Evolutionary conservation across 192 early-diverging fungal species (phyloP).

Genomic region (Coemansia sp.): DNA sequence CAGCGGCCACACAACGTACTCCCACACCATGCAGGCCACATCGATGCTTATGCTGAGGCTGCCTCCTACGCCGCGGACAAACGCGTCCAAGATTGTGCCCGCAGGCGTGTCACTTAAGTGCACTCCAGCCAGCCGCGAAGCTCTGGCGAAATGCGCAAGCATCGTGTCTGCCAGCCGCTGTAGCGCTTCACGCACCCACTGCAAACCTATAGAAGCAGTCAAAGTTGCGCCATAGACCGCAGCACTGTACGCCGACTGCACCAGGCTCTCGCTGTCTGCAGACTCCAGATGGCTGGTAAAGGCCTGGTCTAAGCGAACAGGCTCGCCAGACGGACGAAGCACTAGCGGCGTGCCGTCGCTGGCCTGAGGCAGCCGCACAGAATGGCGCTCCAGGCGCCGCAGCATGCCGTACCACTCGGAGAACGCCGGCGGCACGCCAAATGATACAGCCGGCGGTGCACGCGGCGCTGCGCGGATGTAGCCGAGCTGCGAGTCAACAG

Average conservation of each 20-base stretch:
- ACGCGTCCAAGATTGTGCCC: neutral
- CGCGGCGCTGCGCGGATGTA: neutral
- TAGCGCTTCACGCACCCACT: neutral
- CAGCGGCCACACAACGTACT: conserved; percentile 7
- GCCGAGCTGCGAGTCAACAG: conserved; percentile 42
- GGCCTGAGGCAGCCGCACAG: conserved; percentile 36
- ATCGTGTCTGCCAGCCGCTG: conserved; percentile 8
- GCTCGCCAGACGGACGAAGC: conserved; percentile 11
- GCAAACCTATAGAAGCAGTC: neutral
- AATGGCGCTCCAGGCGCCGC: conserved; percentile 25
- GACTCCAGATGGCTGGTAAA: neutral
- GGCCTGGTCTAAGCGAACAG: conserved; percentile 1
- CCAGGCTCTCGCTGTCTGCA: neutral
- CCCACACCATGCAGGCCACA: neutral
- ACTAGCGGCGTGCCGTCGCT: conserved; percentile 47
- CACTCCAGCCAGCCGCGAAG: neutral
- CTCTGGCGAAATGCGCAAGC: neutral
- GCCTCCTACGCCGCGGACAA: neutral
- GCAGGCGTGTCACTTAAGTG: neutral
- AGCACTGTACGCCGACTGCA: neutral
- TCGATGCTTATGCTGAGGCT: neutral
- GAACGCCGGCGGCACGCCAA: conserved; percentile 11
- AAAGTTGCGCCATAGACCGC: neutral
- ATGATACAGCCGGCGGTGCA: conserved; percentile 1
- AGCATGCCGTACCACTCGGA: conserved; percentile 54